phyloP scores from a whole-genome alignment of 2,329 filamentous ascomycete species.

The Sarocladium kiliense region DNA sequence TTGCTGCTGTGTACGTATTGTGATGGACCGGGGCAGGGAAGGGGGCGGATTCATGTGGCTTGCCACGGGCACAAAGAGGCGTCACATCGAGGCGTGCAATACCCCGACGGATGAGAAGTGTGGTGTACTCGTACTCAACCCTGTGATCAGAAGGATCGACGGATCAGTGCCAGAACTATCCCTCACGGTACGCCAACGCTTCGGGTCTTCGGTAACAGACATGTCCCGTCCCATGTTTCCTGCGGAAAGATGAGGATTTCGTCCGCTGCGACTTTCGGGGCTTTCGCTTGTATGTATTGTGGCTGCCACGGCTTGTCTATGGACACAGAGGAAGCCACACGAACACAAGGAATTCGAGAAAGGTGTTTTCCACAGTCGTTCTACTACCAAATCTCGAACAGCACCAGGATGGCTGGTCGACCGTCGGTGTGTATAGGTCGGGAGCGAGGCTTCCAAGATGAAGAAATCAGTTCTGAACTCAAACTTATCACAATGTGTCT shows the following conservation, averaged over 20 bases:
- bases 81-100: not conserved
- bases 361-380: not conserved
- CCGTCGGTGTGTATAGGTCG: too few relatives aligned
- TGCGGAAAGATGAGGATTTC: too few relatives aligned
- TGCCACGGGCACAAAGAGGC: not conserved
- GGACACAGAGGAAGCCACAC: not conserved
- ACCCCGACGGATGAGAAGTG: not conserved
- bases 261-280: too few relatives aligned
- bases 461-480: too few relatives aligned
- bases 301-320: not conserved
- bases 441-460: too few relatives aligned
- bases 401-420: too few relatives aligned
- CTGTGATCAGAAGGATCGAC: not conserved
- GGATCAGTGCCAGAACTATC: too few relatives aligned
- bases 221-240: too few relatives aligned
- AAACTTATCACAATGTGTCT: too few relatives aligned
- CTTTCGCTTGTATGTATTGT: not conserved
- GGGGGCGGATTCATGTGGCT: not conserved
- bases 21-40: not conserved
- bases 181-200: too few relatives aligned
- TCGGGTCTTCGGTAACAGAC: too few relatives aligned
- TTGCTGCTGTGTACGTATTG: slow-evolving; percentile 6
- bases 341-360: not conserved
- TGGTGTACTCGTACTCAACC: not conserved
- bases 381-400: not conserved